These are phyloP conservation scores for Debaryomycetaceae sp. DNA, from an alignment of 1,139 yeast species.

Conservation along the genomic window DNA sequence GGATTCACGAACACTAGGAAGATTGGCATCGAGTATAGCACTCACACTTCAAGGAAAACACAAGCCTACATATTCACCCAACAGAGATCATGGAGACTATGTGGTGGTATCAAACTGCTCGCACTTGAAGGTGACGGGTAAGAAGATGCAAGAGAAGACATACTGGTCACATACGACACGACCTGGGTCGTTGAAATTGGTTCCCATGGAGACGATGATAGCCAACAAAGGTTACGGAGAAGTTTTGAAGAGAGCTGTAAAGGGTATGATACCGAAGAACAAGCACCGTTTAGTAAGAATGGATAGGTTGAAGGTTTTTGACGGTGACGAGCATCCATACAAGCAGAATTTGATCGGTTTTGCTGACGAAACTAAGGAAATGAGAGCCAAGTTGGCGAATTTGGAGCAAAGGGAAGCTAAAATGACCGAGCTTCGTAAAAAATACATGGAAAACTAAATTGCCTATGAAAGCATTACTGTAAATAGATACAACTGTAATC, in stretches of 20 bases:
- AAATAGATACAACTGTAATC: slow-evolving; percentile 11
- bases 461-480: slow-evolving; percentile 5
- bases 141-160: slow-evolving; percentile 75
- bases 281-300: slow-evolving; percentile 74
- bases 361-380: slow-evolving; percentile 72
- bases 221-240: slow-evolving; percentile 85
- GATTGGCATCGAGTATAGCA: slow-evolving; percentile 88
- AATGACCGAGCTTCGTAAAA: slow-evolving; percentile 32
- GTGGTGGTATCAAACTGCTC: slow-evolving; percentile 95
- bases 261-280: slow-evolving; percentile 95
- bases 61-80: slow-evolving; percentile 77
- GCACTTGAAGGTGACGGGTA: slow-evolving; percentile 75
- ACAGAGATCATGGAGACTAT: slow-evolving; percentile 90
- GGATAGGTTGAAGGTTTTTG: slow-evolving; percentile 81
- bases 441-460: slow-evolving; percentile 26
- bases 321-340: slow-evolving; percentile 87
- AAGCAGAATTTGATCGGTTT: slow-evolving; percentile 77
- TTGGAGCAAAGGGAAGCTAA: slow-evolving; percentile 37
- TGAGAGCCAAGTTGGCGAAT: slow-evolving; percentile 37
- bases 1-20: slow-evolving; percentile 84
- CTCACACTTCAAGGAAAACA: slow-evolving; percentile 90
- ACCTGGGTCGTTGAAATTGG: slow-evolving; percentile 85
- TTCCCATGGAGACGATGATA: slow-evolving; percentile 76
- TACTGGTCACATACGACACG: slow-evolving; percentile 89
- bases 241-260: slow-evolving; percentile 77